phyloP scores from a whole-genome alignment of 352 stramenopile species.

The Phytophthora syringae region DNA sequence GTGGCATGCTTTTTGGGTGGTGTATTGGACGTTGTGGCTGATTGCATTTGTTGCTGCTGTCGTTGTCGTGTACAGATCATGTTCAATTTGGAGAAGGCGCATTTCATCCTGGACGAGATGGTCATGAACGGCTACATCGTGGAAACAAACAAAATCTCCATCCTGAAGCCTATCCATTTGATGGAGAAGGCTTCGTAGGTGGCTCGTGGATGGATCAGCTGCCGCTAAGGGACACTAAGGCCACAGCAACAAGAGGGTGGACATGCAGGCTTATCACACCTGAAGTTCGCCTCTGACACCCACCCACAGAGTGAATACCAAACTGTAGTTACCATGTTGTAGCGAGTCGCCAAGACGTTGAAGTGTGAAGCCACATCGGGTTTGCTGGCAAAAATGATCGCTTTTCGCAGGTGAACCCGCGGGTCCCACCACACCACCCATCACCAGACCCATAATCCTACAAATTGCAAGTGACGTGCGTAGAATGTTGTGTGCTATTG shows the following conservation, averaged over 20 bases:
- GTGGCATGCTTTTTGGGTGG: constrained; percentile 15
- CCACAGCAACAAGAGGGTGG: neutral
- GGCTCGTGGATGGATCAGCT: neutral
- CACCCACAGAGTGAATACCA: no score
- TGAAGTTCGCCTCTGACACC: no score
- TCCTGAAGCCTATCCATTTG: constrained; percentile 98
- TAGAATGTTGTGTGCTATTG: no score
- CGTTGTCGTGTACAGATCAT: constrained; percentile 70
- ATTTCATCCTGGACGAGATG: constrained; percentile 96
- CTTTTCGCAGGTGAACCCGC: no score
- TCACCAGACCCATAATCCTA: no score
- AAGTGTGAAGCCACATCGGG: no score
- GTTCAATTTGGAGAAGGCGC: constrained; percentile 93
- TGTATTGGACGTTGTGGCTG: constrained; percentile 2
- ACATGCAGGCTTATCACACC: no score
- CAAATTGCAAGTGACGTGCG: no score
- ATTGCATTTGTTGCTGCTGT: constrained; percentile 11
- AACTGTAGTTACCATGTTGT: no score
- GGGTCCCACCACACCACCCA: no score
- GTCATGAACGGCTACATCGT: constrained; percentile 99
- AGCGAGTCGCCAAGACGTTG: no score
- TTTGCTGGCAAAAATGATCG: no score
- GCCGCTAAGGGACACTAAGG: neutral
- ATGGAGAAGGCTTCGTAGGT: constrained; percentile 96
- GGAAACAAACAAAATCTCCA: constrained; percentile 99